Conservation (phyloP, 2,329 filamentous ascomycete genomes). For the Lecanicillium sp. region DNA sequence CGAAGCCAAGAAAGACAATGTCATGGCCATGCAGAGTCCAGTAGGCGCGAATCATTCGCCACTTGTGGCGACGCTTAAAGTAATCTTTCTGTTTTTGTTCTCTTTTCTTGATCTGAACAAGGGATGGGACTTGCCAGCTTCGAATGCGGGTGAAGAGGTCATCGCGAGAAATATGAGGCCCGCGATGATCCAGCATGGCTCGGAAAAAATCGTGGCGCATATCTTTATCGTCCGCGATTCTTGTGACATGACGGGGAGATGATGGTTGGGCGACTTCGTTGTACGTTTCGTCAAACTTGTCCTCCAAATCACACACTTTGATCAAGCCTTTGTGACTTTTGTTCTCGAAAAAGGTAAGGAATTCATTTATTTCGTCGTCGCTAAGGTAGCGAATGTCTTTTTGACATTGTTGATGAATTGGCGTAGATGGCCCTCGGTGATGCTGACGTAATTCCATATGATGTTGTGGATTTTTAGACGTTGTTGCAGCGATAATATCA, state of each 20-base stretch:
- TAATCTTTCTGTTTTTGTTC: slow-evolving; percentile 38
- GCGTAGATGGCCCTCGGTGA: no score
- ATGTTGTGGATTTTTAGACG: no score
- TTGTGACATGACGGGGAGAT: no score
- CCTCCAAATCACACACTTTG: slow-evolving; percentile 42
- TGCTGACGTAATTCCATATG: no score
- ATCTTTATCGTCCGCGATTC: slow-evolving; percentile 26
- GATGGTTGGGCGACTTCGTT: slow-evolving; percentile 39
- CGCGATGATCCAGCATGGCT: slow-evolving; percentile 33
- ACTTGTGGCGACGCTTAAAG: slow-evolving; percentile 33
- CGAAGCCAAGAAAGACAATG: slow-evolving; percentile 38
- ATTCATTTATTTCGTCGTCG: slow-evolving; percentile 41
- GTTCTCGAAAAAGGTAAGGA: slow-evolving; percentile 43
- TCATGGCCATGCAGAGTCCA: slow-evolving; percentile 48
- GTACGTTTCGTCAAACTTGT: slow-evolving; percentile 43
- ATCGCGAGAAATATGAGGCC: slow-evolving; percentile 32
- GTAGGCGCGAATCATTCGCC: slow-evolving; percentile 39
- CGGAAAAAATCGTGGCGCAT: slow-evolving; percentile 40
- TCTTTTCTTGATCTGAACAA: slow-evolving; percentile 37
- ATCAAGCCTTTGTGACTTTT: slow-evolving; percentile 42
- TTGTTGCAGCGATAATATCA: no score
- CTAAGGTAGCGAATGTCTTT: no score
- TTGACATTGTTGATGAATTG: no score
- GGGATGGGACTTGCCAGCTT: slow-evolving; percentile 38
- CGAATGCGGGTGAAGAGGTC: slow-evolving; percentile 35